A percentile compares a stretch with the other conserved stretches of the same genome.
These are phyloP conservation scores for Corymbia citriodora DNA, from an alignment of 441 rosid species.

Conservation along the genomic window DNA sequence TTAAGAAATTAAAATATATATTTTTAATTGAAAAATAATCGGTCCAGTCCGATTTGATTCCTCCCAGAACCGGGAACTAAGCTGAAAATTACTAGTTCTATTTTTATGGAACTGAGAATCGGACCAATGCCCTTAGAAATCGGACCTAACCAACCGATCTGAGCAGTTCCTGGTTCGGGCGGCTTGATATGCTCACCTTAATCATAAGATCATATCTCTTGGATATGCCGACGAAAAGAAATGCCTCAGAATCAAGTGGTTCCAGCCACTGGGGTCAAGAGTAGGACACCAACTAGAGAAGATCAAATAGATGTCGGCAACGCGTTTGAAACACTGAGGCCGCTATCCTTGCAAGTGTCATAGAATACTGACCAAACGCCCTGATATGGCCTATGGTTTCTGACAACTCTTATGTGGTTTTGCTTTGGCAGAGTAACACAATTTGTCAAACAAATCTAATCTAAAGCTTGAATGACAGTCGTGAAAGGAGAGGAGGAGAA, in stretches of 20 bases:
- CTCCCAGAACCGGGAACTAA: too few species aligned
- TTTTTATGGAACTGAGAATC: too few species aligned
- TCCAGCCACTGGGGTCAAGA: background rate
- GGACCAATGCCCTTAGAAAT: too few species aligned
- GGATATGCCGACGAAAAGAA: fast-evolving
- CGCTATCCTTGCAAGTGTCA: fast-evolving
- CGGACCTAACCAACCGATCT: too few species aligned
- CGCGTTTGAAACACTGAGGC: fast-evolving
- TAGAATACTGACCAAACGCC: fast-evolving
- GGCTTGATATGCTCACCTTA: too few species aligned
- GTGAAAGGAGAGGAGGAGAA: background rate
- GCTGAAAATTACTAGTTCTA: too few species aligned
- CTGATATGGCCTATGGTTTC: background rate
- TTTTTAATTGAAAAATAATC: too few species aligned
- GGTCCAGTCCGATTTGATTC: too few species aligned
- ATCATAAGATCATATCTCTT: background rate
- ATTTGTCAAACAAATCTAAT: fast-evolving
- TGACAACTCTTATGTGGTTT: fast-evolving
- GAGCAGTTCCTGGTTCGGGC: too few species aligned
- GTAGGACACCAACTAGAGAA: background rate
- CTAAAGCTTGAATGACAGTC: background rate
- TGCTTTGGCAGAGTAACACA: background rate
- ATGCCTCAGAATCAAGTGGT: background rate
- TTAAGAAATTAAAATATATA: too few species aligned
- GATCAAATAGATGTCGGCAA: background rate